A percentile compares a stretch with the other conserved stretches of the same genome.
These are phyloP conservation scores for Metschnikowia similis DNA, from an alignment of 805 yeast genomes.

Conservation along the genomic window DNA sequence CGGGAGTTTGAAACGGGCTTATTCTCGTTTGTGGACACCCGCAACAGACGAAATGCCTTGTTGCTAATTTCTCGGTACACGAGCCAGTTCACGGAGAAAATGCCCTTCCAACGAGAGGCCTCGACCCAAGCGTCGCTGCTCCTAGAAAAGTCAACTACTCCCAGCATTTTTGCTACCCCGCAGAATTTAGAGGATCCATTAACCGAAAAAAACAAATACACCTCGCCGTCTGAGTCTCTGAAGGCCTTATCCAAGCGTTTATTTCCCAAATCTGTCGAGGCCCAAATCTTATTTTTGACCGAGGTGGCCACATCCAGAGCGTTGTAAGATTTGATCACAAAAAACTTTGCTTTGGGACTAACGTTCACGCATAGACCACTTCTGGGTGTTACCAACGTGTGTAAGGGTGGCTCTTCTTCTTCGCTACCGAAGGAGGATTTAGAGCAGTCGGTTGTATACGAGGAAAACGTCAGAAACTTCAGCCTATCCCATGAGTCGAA, in stretches of 20 bases:
- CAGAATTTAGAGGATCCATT: conserved; percentile 46
- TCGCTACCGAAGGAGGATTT: not conserved
- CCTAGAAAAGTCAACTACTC: conserved; percentile 30
- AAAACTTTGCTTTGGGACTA: conserved; percentile 26
- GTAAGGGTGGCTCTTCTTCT: not conserved
- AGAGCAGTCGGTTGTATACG: not conserved
- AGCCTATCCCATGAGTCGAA: not conserved
- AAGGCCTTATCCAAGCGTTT: conserved; percentile 46
- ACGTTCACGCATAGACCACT: not conserved
- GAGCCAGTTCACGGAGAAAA: conserved; percentile 53
- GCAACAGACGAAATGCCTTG: conserved; percentile 41
- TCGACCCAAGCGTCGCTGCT: conserved; percentile 45
- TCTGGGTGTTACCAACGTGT: not conserved
- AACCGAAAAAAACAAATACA: conserved; percentile 54
- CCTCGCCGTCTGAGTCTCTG: conserved; percentile 23
- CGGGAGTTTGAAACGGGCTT: conserved; percentile 56
- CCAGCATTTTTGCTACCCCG: conserved; percentile 48
- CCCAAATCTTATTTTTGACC: conserved; percentile 49
- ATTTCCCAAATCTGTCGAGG: conserved; percentile 57
- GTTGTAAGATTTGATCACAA: conserved; percentile 54
- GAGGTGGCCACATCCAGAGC: conserved; percentile 48
- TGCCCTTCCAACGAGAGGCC: conserved; percentile 47
- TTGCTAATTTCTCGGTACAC: conserved; percentile 49
- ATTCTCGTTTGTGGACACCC: conserved; percentile 42
- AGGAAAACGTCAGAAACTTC: not conserved